These are phyloP conservation scores for Pogostemon cablin DNA, from an alignment of 257 asterid genomes.

Conservation along the genomic window DNA sequence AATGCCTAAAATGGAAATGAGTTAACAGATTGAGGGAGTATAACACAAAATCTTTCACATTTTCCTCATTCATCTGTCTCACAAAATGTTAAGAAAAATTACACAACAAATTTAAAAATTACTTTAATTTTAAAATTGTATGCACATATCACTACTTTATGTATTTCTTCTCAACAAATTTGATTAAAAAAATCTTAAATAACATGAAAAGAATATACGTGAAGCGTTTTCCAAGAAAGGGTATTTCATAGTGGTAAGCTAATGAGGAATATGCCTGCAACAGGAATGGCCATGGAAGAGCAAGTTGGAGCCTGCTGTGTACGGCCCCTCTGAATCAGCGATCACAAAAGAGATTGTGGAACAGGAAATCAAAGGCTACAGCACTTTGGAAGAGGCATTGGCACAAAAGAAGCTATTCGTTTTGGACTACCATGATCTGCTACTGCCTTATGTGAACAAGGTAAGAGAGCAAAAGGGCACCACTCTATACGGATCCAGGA, in stretches of 20 bases:
- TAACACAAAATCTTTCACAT: too few species aligned
- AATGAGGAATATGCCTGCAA: not conserved
- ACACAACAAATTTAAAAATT: too few species aligned
- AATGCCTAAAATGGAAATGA: too few species aligned
- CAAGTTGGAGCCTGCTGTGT: conserved; percentile 60
- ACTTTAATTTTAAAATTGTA: too few species aligned
- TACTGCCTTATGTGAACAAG: conserved; percentile 65
- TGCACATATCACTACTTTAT: too few species aligned
- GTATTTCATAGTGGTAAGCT: not conserved
- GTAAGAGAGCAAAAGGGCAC: conserved; percentile 60
- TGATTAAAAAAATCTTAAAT: too few species aligned
- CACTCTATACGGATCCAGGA: conserved; percentile 76
- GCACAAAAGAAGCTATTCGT: conserved; percentile 66
- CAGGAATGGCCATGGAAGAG: conserved; percentile 91
- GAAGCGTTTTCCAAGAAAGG: too few species aligned
- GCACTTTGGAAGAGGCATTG: conserved; percentile 70
- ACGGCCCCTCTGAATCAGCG: conserved; percentile 75
- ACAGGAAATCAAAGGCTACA: conserved; percentile 46
- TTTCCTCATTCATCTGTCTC: too few species aligned
- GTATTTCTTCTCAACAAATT: too few species aligned
- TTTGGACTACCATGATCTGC: conserved; percentile 71
- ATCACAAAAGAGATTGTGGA: conserved; percentile 59
- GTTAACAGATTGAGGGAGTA: too few species aligned
- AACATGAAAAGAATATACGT: too few species aligned
- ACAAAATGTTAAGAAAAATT: too few species aligned